Percentiles rank a stretch among this genome's conserved stretches.
Evolutionary conservation across 352 stramenopile species (phyloP).

Genomic region (Pelagophyceae sp.): DNA sequence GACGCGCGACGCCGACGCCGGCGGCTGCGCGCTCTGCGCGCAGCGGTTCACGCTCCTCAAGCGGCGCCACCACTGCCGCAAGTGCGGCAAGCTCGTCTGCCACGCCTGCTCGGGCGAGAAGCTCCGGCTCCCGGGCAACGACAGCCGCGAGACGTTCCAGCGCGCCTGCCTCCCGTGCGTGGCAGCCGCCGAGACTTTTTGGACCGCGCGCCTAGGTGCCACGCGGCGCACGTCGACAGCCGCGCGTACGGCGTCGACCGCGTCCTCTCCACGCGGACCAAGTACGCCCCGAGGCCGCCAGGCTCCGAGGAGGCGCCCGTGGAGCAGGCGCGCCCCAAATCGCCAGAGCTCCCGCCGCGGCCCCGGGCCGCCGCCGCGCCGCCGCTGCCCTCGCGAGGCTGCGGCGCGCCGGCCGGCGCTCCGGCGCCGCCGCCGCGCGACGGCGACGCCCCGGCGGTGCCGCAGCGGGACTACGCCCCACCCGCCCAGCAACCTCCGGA

Average conservation of each 20-base stretch:
- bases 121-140: constrained; percentile 49
- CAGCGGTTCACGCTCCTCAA: constrained; percentile 63
- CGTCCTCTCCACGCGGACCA: not conserved
- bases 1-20: constrained; percentile 50
- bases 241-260: constrained; percentile 6
- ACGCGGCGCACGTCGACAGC: not conserved
- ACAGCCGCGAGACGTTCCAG: constrained; percentile 6
- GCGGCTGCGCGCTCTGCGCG: constrained; percentile 55
- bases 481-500: too few species aligned
- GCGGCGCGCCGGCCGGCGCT: too few species aligned
- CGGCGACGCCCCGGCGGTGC: too few species aligned
- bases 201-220: too few species aligned
- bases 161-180: not conserved
- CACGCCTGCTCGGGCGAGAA: constrained; percentile 53
- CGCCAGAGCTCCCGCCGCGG: too few species aligned
- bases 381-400: too few species aligned
- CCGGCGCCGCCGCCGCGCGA: too few species aligned
- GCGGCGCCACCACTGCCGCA: constrained; percentile 64
- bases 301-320: too few species aligned
- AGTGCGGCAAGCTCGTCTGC: constrained; percentile 65
- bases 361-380: too few species aligned
- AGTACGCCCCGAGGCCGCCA: not conserved
- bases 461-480: too few species aligned
- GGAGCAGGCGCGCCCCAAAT: too few species aligned
- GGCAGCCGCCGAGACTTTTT: too few species aligned